Conservation (phyloP, 345 rosid species). For the Pugionium cornutum region DNA sequence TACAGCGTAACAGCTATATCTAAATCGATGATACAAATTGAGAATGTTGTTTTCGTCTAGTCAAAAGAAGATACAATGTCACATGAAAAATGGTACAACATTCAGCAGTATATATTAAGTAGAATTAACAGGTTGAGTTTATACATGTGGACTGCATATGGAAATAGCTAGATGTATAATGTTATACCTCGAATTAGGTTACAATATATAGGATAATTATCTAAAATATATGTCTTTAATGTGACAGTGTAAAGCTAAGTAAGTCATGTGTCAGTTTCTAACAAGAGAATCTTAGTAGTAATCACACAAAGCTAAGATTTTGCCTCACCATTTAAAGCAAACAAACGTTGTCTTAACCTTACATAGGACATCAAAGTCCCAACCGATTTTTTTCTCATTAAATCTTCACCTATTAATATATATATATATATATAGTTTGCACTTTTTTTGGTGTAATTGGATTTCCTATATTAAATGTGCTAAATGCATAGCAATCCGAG, state of each 20-base stretch:
- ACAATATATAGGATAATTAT: slow-evolving; percentile 23
- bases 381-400: slow-evolving; percentile 25
- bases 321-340: slow-evolving; percentile 40
- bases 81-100: too few relatives aligned
- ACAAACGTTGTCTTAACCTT: slow-evolving; percentile 34
- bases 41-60: too few relatives aligned
- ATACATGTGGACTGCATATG: slow-evolving; percentile 4
- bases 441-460: too few relatives aligned
- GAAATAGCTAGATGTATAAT: neutral
- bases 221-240: slow-evolving; percentile 18
- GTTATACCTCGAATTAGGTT: neutral
- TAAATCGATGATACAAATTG: too few relatives aligned
- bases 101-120: too few relatives aligned
- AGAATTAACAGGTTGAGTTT: too few relatives aligned
- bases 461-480: too few relatives aligned
- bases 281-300: slow-evolving; percentile 40
- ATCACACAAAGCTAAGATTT: slow-evolving; percentile 40
- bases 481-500: too few relatives aligned
- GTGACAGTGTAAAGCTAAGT: slow-evolving; percentile 23
- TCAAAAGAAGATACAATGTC: too few relatives aligned
- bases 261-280: slow-evolving; percentile 38
- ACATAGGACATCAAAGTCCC: slow-evolving; percentile 35
- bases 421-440: neutral
- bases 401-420: slow-evolving; percentile 18
- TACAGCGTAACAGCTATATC: too few relatives aligned